A percentile compares a stretch with the other conserved stretches of the same genome.
These are phyloP conservation scores for Sporothrix brasiliensis DNA, from an alignment of 2,329 filamentous ascomycete genomes.

Conservation along the genomic window DNA sequence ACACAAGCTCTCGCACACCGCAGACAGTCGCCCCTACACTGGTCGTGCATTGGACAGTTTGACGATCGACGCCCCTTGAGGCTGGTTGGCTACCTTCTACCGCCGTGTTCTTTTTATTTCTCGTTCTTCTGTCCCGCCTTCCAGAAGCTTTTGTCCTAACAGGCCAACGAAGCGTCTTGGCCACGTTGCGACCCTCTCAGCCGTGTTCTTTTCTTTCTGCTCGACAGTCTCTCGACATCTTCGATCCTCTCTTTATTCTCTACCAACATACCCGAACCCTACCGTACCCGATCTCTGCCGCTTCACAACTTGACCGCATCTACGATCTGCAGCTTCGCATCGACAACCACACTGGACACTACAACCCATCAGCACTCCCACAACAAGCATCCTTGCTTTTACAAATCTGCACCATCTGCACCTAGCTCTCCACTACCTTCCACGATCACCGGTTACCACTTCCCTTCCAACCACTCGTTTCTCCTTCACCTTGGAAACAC, in stretches of 20 bases:
- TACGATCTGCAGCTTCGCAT: not conserved
- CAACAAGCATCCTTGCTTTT: not conserved
- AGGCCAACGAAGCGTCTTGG: slow-evolving; percentile 32
- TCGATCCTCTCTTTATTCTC: not conserved
- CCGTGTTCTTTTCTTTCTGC: slow-evolving; percentile 19
- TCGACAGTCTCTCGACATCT: slow-evolving; percentile 15
- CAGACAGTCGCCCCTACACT: slow-evolving; percentile 12
- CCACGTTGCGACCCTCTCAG: not conserved
- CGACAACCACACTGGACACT: not conserved
- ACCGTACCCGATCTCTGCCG: not conserved
- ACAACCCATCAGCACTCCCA: not conserved
- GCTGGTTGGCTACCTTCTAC: slow-evolving; percentile 24
- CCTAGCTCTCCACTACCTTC: not conserved
- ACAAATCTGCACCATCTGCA: not conserved
- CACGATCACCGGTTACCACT: not conserved
- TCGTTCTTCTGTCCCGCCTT: slow-evolving; percentile 6
- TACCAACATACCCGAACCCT: slow-evolving; percentile 19
- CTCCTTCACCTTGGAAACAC: not conserved
- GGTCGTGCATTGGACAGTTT: slow-evolving; percentile 20
- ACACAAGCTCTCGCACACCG: slow-evolving; percentile 8
- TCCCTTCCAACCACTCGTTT: not conserved
- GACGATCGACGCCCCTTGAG: slow-evolving; percentile 20
- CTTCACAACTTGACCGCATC: slow-evolving; percentile 11
- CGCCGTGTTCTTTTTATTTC: not conserved
- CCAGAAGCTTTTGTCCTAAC: slow-evolving; percentile 19